A percentile compares a stretch with the other conserved stretches of the same genome.
Conservation (phyloP, 1,284 basidiomycete genomes). For the Leccinum brunneo-olivaceum region DNA sequence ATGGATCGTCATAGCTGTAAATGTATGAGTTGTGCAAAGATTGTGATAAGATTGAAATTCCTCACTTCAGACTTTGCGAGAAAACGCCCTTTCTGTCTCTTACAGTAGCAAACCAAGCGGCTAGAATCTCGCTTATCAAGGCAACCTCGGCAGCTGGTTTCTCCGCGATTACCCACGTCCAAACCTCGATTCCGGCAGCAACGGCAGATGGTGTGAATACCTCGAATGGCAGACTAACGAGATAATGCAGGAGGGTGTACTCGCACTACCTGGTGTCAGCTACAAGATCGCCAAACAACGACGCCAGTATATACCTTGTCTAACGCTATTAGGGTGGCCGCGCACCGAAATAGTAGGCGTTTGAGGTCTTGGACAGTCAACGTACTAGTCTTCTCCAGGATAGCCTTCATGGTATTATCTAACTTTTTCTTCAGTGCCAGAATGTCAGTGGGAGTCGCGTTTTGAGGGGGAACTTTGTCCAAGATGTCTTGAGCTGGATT, state of each 20-base stretch:
- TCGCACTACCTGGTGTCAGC: conserved; percentile 53
- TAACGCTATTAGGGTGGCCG: conserved; percentile 70
- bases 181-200: conserved; percentile 85
- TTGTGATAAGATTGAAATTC: conserved; percentile 11
- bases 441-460: conserved; percentile 53
- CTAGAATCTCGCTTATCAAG: conserved; percentile 80
- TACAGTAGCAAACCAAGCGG: conserved; percentile 84
- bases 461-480: conserved; percentile 55
- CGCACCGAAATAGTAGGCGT: conserved; percentile 82
- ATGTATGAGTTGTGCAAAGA: conserved; percentile 9
- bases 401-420: conserved; percentile 57
- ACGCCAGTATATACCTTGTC: conserved; percentile 44
- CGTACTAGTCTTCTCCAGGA: conserved; percentile 64
- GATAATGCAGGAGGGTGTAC: conserved; percentile 79
- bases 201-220: conserved; percentile 86
- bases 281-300: neutral
- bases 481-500: conserved; percentile 46
- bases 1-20: conserved; percentile 78
- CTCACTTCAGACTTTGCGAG: conserved; percentile 73
- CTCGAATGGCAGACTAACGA: conserved; percentile 86
- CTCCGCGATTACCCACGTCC: conserved; percentile 95
- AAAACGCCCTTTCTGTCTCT: conserved; percentile 78
- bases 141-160: conserved; percentile 68
- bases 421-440: conserved; percentile 67
- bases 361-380: conserved; percentile 78